Base-by-base conservation (phyloP, 441 rosid species). In the Eruca vesicaria region DNA sequence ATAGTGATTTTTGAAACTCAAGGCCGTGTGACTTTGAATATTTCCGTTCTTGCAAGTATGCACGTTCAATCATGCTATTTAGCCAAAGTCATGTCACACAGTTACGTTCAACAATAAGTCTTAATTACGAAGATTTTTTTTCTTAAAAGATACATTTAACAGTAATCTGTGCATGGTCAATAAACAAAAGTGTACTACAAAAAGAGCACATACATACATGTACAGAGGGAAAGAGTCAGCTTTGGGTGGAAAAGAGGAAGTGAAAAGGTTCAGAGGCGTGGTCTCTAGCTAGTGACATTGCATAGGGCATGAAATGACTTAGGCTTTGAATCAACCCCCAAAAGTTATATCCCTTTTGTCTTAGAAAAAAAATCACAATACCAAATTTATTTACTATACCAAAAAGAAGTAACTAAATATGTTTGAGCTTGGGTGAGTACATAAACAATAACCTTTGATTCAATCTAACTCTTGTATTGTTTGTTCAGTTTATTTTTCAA, bases 251-350 rank as follows among this genome's bases (percentile, higher is more conserved):
- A 78, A 78, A 78, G 69, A 57, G 68, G 36, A 66, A 78, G 58
- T 72, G 81, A 68, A 73, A 78, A 77, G 80, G 72, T 66, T 35
- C 41, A 41, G 66, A 78, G 81, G 81, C 78, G 81, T 78, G 78
- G 74, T 66, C 74, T 78, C 74, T 73, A 16, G 55, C 55, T 50
- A 61, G 74, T 73, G 74, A 73, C 78, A 72, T 73, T 78, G 81
- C 81, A 78, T 78, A 77, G 76, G 71, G 74, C 78, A 43, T 68
- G 78, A 73, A 68, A 78, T 78, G 81, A 78, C 81, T 73, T 73
- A 32, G 55, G 67, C 74, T 68, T 78, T 78, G 74, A 68, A 61
- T 73, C 67, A 78, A 43, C 66, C 61, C 62, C 68, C 23, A 9
- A 72, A 72, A 32, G 71, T 71, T 78, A 43, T 55, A 68, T 61